These are phyloP conservation scores for Vitrella brassicaformis DNA, from an alignment of 73 alveolate genomes.

Conservation along the genomic window DNA sequence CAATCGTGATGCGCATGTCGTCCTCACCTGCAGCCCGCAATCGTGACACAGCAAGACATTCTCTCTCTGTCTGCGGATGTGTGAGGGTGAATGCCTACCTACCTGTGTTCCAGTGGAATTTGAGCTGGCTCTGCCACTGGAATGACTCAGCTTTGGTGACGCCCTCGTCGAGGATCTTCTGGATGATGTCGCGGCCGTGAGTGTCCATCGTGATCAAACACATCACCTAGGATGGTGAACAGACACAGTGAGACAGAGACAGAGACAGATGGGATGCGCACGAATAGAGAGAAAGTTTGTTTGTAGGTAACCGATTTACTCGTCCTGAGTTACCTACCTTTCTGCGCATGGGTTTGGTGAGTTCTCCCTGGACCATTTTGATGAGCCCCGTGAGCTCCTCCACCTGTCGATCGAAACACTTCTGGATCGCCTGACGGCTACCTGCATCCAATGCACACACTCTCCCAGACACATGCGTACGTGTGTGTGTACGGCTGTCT, in stretches of 20 bases:
- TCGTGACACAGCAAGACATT: too few relatives aligned
- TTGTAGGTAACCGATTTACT: not conserved
- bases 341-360: constrained; percentile 69
- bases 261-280: not conserved
- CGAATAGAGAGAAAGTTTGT: not conserved
- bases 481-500: too few relatives aligned
- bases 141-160: constrained; percentile 90
- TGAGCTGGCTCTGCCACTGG: constrained; percentile 99
- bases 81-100: too few relatives aligned
- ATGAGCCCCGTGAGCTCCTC: constrained; percentile 65
- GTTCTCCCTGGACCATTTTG: constrained; percentile 74
- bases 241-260: not conserved
- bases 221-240: constrained; percentile 64
- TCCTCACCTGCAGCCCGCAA: too few relatives aligned
- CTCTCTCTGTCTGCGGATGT: too few relatives aligned
- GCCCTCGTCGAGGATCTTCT: constrained; percentile 48
- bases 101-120: constrained; percentile 81
- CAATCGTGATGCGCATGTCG: constrained; percentile 78
- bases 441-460: too few relatives aligned
- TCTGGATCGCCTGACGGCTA: constrained; percentile 52
- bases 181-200: constrained; percentile 90
- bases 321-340: constrained; percentile 21
- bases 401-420: constrained; percentile 53
- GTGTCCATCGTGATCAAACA: constrained; percentile 98
- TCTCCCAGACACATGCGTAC: too few relatives aligned